phyloP scores from a whole-genome alignment of 129 eudicot genomes.

The Tagetes erecta region DNA sequence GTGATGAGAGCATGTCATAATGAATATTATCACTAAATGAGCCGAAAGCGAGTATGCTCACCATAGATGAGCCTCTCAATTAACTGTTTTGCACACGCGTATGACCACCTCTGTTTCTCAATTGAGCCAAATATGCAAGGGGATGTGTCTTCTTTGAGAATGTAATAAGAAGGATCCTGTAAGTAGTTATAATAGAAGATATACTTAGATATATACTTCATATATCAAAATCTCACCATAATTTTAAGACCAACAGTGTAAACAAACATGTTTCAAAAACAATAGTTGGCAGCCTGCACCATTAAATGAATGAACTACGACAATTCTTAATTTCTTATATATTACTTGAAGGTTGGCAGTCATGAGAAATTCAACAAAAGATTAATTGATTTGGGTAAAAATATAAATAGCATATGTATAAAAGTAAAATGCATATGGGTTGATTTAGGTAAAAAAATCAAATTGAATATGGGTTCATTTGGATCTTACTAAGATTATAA shows the following conservation, averaged over 20 bases:
- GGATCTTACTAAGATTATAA: too few relatives aligned
- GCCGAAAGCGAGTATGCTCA: conserved; percentile 26
- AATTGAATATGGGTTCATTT: too few relatives aligned
- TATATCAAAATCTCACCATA: conserved; percentile 2
- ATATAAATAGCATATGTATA: too few relatives aligned
- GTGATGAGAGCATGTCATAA: conserved; percentile 5
- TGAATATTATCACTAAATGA: not conserved
- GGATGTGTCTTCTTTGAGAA: conserved; percentile 76
- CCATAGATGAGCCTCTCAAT: conserved; percentile 97
- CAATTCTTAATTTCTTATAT: not conserved
- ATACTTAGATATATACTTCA: not conserved
- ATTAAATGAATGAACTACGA: not conserved
- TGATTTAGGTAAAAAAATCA: too few relatives aligned
- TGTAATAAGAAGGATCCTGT: conserved; percentile 84
- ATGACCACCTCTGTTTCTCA: conserved; percentile 98
- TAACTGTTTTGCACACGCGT: conserved; percentile 95
- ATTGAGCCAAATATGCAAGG: conserved; percentile 97
- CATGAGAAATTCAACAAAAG: too few relatives aligned
- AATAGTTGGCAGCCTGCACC: not conserved
- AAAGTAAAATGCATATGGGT: too few relatives aligned
- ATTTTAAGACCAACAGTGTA: not conserved
- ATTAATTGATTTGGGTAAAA: too few relatives aligned
- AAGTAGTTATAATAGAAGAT: not conserved
- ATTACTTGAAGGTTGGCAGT: too few relatives aligned
- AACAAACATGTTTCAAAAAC: not conserved